A percentile compares a stretch with the other conserved stretches of the same genome.
phyloP scores from a whole-genome alignment of 768 basidiomycete species.

The Mycena haematopus region DNA sequence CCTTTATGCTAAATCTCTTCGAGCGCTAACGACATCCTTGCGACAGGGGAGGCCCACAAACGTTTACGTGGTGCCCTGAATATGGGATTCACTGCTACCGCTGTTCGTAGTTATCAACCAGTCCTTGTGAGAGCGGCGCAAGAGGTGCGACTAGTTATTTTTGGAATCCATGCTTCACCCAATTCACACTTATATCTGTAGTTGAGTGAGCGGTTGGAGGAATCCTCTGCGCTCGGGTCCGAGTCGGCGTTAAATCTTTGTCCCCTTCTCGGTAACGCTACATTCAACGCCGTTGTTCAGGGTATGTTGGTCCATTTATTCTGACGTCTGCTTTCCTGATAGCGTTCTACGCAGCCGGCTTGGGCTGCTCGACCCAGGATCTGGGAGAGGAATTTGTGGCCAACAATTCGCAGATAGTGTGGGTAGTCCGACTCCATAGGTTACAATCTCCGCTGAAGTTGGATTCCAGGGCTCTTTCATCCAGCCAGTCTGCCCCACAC shows the following conservation, averaged over 20 bases:
- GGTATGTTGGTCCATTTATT: background rate
- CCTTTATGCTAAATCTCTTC: no score
- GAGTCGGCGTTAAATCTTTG: background rate
- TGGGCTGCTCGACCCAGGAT: background rate
- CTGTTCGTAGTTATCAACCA: background rate
- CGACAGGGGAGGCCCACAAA: slow-evolving; percentile 2
- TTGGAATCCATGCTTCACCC: background rate
- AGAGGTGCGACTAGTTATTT: background rate
- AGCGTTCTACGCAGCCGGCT: background rate
- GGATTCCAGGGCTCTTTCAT: background rate
- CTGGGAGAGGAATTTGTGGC: background rate
- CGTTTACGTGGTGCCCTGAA: slow-evolving; percentile 2
- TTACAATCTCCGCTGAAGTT: background rate
- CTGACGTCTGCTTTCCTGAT: background rate
- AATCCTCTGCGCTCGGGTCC: background rate
- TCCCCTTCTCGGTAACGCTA: background rate
- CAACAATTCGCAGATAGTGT: background rate
- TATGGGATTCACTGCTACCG: background rate
- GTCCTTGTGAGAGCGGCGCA: background rate
- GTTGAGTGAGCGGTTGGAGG: background rate
- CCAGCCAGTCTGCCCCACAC: background rate
- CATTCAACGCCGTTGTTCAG: background rate
- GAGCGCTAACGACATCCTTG: background rate
- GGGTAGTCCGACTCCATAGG: background rate
- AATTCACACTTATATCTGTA: background rate